Evolutionary conservation across 2,329 filamentous ascomycete species (phyloP).

Genomic region (Lecanicillium sp.): DNA sequence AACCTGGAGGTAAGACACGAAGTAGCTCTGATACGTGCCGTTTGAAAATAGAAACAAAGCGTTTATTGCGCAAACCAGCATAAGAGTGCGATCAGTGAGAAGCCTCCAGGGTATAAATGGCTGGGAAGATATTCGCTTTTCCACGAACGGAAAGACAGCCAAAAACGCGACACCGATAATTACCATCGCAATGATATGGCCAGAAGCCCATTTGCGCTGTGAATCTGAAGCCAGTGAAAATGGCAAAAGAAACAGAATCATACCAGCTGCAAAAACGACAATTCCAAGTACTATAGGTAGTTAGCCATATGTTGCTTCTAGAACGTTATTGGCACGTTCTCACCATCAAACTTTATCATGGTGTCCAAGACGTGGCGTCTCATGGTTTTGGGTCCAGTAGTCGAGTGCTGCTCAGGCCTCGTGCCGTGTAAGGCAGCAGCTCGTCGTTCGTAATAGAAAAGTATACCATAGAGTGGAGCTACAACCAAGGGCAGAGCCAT

Average conservation of each 20-base stretch:
- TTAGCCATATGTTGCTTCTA: background rate
- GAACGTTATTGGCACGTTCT: constrained; percentile 12
- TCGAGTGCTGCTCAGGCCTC: background rate
- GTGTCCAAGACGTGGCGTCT: constrained; percentile 24
- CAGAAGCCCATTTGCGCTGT: constrained; percentile 37
- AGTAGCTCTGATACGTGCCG: constrained; percentile 47
- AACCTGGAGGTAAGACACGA: constrained; percentile 48
- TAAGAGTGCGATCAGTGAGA: constrained; percentile 41
- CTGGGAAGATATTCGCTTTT: constrained; percentile 47
- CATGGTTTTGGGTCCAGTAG: background rate
- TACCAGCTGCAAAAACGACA: constrained; percentile 47
- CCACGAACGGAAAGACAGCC: constrained; percentile 46
- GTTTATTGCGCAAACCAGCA: constrained; percentile 40
- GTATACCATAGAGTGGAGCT: constrained; percentile 45
- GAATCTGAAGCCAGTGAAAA: constrained; percentile 37
- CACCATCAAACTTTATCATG: constrained; percentile 48
- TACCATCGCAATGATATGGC: constrained; percentile 51
- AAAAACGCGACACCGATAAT: constrained; percentile 53
- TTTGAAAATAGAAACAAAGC: constrained; percentile 39
- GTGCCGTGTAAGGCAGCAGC: background rate
- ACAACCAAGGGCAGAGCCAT: constrained; percentile 49
- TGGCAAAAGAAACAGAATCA: constrained; percentile 56
- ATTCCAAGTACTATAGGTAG: constrained; percentile 38
- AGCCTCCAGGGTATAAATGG: constrained; percentile 49
- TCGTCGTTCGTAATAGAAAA: constrained; percentile 36